Evolutionary conservation across 169 alveolate species (phyloP), one percentile per base, ranked within the genome.

Genomic region (Plasmodium gonderi): DNA sequence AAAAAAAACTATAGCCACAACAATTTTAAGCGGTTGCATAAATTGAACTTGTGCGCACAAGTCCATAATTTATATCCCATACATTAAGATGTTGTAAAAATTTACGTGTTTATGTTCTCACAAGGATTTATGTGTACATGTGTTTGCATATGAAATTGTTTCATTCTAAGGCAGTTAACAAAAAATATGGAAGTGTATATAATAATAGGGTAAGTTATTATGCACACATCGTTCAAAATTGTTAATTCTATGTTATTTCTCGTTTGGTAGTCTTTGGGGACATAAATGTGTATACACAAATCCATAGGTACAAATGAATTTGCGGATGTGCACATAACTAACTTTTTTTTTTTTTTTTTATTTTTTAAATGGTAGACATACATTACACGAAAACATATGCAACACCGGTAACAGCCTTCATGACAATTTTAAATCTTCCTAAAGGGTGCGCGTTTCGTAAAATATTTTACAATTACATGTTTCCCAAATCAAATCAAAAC

Each of bases 11-110:
- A 36, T 60, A 60, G 36, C 72, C 72, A 60, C 72, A 60, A 60
- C 17, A 60, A 60, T 23, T 20, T 20, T 36, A 60, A 60, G 40
- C 36, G 72, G 72, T 60, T 60, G 36, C 72, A 60, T 60, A n/a
- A 60, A 60, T 36, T 60, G 40, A 60, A 60, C 72, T 60, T 60
- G 72, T 60, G 72, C 72, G 38, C 72, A 60, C 38, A 60, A n/a
- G 72, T 60, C 72, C 38, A 36, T 60, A 60, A n/a, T 60, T 60
- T 6, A n/a, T 36, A 12, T 20, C 72, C 38, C 72, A 60, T 36
- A 60, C n/a, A 36, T 60, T 60, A 60, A 60, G 31, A 3, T 23
- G 36, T 14, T 4, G 72, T 14, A 54, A 54, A 1, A 6, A 20
- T 54, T 54, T 2, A 6, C 72, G n/a, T n/a, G n/a, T n/a, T n/a